Evolutionary conservation across 805 yeast genomes (phyloP).

Genomic region (Scheffersomyces ergatensis): DNA sequence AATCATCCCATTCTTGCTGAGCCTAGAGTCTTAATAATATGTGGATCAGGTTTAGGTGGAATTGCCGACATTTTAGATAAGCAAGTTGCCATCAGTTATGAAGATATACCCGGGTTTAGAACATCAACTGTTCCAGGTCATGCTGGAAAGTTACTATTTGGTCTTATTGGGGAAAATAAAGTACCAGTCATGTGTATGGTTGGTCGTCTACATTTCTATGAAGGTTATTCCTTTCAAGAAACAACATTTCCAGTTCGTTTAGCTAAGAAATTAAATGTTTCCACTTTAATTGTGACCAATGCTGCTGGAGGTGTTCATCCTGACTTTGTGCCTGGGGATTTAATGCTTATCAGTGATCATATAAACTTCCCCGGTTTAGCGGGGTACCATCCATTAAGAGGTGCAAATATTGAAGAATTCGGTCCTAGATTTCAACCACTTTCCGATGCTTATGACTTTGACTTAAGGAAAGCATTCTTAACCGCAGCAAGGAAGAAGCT

Average conservation of each 20-base stretch:
- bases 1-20: conserved; percentile 3
- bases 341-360: conserved; percentile 89
- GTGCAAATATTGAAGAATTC: conserved; percentile 73
- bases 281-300: conserved; percentile 77
- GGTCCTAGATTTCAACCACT: conserved; percentile 89
- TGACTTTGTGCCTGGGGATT: conserved; percentile 72
- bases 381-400: conserved; percentile 84
- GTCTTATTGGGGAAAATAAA: conserved; percentile 61
- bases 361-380: conserved; percentile 88
- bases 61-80: conserved; percentile 55
- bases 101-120: conserved; percentile 76
- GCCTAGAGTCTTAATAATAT: conserved; percentile 76
- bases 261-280: conserved; percentile 60
- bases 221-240: conserved; percentile 80
- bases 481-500: conserved; percentile 45
- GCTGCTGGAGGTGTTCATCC: conserved; percentile 91
- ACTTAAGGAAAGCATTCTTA: conserved; percentile 62
- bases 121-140: conserved; percentile 89
- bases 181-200: conserved; percentile 91
- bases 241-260: conserved; percentile 86
- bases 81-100: conserved; percentile 55
- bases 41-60: conserved; percentile 95
- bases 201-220: conserved; percentile 90
- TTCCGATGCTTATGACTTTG: conserved; percentile 84
- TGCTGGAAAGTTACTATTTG: conserved; percentile 78